Conservation (phyloP, 331 rosid species). For the Rosa hybrid region DNA sequence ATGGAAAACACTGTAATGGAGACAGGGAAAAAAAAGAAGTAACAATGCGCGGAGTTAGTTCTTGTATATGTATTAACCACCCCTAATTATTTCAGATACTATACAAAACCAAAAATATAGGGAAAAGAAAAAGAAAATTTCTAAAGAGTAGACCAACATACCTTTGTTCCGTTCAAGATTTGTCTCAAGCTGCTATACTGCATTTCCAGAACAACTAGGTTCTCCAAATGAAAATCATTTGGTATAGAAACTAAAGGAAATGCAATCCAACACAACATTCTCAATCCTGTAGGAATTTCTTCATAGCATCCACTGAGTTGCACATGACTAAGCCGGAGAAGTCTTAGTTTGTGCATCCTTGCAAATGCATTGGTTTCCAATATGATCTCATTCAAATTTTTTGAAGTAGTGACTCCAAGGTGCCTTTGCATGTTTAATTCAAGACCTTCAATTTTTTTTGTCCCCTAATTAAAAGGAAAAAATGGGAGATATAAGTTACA, state of each 20-base stretch:
- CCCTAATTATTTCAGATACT: neutral
- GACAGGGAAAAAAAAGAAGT: neutral
- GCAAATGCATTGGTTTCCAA: slow-evolving; percentile 6
- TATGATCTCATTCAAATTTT: neutral
- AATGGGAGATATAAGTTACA: neutral
- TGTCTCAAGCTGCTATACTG: neutral
- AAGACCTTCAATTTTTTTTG: slow-evolving; percentile 4
- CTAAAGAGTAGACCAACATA: neutral
- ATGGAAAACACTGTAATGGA: neutral
- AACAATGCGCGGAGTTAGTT: neutral
- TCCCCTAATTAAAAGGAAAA: neutral
- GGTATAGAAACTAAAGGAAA: slow-evolving; percentile 15
- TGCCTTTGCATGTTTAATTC: neutral
- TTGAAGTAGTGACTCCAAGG: neutral
- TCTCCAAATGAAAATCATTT: neutral
- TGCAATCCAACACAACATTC: neutral
- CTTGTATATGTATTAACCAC: neutral
- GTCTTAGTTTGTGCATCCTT: neutral
- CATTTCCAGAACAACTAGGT: slow-evolving; percentile 23
- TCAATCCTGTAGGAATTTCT: neutral
- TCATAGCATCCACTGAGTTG: neutral
- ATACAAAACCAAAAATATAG: no score
- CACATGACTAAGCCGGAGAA: neutral
- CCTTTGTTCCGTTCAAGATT: neutral
- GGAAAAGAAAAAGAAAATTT: neutral